phyloP scores from a whole-genome alignment of 1,284 basidiomycete species.

The Trichosporon sp. region DNA sequence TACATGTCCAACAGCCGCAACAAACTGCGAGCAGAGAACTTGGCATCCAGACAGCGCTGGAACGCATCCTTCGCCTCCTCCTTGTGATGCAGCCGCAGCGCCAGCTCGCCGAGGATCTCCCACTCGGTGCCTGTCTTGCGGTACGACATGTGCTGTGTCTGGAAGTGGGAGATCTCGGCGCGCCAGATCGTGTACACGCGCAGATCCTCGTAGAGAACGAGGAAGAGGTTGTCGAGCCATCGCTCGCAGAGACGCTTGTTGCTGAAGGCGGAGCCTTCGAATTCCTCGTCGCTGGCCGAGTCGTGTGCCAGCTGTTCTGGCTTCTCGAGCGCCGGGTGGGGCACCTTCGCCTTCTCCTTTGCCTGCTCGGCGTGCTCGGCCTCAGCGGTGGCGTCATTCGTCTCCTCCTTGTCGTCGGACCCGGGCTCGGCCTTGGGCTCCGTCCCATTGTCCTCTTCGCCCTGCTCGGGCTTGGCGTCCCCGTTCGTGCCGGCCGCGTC shows the following conservation, averaged over 20 bases:
- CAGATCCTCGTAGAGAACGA: slow-evolving; percentile 98
- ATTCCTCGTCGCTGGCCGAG: slow-evolving; percentile 55
- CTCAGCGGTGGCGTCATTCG: slow-evolving; percentile 27
- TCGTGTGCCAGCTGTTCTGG: slow-evolving; percentile 52
- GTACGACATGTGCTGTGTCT: slow-evolving; percentile 91
- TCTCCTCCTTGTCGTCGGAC: not conserved
- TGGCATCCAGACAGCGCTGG: slow-evolving; percentile 85
- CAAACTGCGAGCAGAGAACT: slow-evolving; percentile 91
- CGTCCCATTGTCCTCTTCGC: slow-evolving; percentile 46
- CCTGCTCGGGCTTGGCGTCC: slow-evolving; percentile 41
- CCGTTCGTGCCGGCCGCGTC: slow-evolving; percentile 20
- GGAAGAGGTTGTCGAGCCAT: slow-evolving; percentile 96
- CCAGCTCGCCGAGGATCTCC: slow-evolving; percentile 97
- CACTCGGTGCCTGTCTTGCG: slow-evolving; percentile 95
- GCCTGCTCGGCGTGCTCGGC: slow-evolving; percentile 4
- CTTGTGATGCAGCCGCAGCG: slow-evolving; percentile 87
- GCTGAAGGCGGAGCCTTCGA: slow-evolving; percentile 79
- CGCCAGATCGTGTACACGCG: slow-evolving; percentile 99
- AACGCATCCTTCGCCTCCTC: slow-evolving; percentile 98
- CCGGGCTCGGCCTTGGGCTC: slow-evolving; percentile 22
- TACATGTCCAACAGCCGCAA: slow-evolving; percentile 90
- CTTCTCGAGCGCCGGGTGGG: slow-evolving; percentile 53
- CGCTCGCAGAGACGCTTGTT: slow-evolving; percentile 96
- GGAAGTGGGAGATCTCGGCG: slow-evolving; percentile 98
- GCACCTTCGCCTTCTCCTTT: slow-evolving; percentile 24